Conservation (phyloP, 2,329 filamentous ascomycete genomes). For the Aspergillus sp. region DNA sequence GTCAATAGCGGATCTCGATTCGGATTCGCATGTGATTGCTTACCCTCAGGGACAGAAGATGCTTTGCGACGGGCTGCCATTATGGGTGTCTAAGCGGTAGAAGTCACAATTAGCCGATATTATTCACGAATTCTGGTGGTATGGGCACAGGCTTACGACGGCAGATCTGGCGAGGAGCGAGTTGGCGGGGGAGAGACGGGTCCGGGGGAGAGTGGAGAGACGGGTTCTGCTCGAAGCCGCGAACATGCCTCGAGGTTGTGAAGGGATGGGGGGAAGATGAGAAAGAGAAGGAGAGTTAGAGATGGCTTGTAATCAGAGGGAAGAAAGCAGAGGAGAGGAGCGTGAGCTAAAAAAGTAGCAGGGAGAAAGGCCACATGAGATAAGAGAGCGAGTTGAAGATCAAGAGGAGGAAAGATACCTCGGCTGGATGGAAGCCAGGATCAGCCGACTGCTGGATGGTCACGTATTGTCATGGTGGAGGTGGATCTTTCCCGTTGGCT, state of each 20-base stretch:
- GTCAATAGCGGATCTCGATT: neutral
- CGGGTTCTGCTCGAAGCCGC: conserved; percentile 47
- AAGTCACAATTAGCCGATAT: neutral
- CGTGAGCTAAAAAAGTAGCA: conserved; percentile 6
- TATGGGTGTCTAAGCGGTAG: conserved; percentile 33
- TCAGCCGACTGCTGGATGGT: conserved; percentile 16
- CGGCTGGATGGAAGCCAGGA: conserved; percentile 20
- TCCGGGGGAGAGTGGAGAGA: conserved; percentile 44
- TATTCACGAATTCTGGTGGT: neutral
- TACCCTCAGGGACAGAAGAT: conserved; percentile 51
- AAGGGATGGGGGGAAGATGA: conserved; percentile 11
- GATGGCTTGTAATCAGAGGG: conserved; percentile 3
- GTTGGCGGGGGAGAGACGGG: conserved; percentile 37
- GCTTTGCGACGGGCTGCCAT: conserved; percentile 47
- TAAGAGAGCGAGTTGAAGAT: neutral
- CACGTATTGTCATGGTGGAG: conserved; percentile 7
- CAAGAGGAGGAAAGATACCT: conserved; percentile 11
- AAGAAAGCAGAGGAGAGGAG: conserved; percentile 14
- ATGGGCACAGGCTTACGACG: conserved; percentile 28
- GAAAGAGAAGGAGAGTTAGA: conserved; percentile 14
- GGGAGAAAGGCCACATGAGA: conserved; percentile 12
- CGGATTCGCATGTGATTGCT: conserved; percentile 29
- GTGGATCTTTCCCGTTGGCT: neutral
- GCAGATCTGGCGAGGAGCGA: conserved; percentile 38
- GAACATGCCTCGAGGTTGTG: conserved; percentile 44